phyloP scores from a whole-genome alignment of 768 basidiomycete species.

The Neoboletus magnificus region DNA sequence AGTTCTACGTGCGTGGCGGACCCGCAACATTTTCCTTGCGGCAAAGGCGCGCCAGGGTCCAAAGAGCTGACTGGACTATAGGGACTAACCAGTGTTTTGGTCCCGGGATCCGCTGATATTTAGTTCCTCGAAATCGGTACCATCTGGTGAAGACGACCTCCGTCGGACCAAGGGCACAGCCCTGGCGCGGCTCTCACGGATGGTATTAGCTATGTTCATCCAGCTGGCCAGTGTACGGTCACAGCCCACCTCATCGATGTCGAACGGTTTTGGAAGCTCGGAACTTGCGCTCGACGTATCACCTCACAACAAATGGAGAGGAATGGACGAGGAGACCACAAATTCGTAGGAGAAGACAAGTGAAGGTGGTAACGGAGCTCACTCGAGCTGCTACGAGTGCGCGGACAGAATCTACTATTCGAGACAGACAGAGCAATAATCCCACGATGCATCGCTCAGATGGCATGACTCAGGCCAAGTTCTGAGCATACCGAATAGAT shows the following conservation, averaged over 20 bases:
- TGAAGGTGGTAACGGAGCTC: background rate
- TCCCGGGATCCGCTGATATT: too few species aligned
- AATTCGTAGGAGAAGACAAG: background rate
- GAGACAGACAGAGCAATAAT: background rate
- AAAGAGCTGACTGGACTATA: background rate
- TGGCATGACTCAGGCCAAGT: constrained; percentile 13
- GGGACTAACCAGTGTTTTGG: background rate
- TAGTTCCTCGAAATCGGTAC: background rate
- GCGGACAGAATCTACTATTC: background rate
- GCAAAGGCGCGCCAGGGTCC: background rate
- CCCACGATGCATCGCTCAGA: background rate
- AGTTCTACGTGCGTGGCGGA: too few species aligned
- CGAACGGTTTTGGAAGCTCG: background rate
- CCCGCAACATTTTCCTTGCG: too few species aligned
- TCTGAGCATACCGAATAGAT: constrained; percentile 30
- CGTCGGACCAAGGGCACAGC: too few species aligned
- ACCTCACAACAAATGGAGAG: background rate
- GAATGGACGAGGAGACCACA: background rate
- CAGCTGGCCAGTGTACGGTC: background rate
- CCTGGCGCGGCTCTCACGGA: too few species aligned
- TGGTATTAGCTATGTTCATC: too few species aligned
- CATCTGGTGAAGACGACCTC: too few species aligned
- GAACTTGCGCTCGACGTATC: background rate
- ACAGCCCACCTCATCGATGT: background rate
- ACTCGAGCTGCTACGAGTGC: background rate